Evolutionary conservation across 176 grass and related monocot genomes (phyloP).

Genomic region (Eragrostis nindensis): DNA sequence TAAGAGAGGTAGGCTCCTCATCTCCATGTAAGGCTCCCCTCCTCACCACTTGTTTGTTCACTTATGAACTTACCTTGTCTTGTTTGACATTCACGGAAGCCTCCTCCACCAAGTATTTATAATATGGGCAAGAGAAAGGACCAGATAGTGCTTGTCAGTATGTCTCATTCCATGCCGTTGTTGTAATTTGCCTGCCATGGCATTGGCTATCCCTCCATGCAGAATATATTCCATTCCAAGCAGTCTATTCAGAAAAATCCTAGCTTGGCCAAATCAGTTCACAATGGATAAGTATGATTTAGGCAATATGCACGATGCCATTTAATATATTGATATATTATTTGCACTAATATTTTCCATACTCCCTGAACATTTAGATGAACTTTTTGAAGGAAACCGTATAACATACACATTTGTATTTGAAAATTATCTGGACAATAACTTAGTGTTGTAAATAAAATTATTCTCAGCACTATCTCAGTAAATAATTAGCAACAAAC

Average conservation of each 20-base stretch:
- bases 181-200: conserved; percentile 10
- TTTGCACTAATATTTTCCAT: not conserved
- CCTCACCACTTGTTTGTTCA: conserved; percentile 7
- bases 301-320: not conserved
- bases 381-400: not conserved
- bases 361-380: not conserved
- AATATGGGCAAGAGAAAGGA: conserved; percentile 7
- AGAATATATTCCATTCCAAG: conserved; percentile 49
- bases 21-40: conserved; percentile 63
- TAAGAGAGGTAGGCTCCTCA: conserved; percentile 43
- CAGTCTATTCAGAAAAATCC: conserved; percentile 29
- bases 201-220: conserved; percentile 2
- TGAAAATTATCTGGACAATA: not conserved
- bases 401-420: not conserved
- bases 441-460: not conserved
- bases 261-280: conserved; percentile 32
- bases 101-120: conserved; percentile 36
- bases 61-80: conserved; percentile 18
- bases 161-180: not conserved
- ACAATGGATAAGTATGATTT: conserved; percentile 16
- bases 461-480: not conserved
- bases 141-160: conserved; percentile 29
- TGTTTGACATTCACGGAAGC: conserved; percentile 13
- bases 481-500: not conserved
- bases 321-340: not conserved